A percentile compares a stretch with the other conserved stretches of the same genome.
These are phyloP conservation scores for Suhomyces vadensis DNA, from an alignment of 805 yeast genomes.

Conservation along the genomic window DNA sequence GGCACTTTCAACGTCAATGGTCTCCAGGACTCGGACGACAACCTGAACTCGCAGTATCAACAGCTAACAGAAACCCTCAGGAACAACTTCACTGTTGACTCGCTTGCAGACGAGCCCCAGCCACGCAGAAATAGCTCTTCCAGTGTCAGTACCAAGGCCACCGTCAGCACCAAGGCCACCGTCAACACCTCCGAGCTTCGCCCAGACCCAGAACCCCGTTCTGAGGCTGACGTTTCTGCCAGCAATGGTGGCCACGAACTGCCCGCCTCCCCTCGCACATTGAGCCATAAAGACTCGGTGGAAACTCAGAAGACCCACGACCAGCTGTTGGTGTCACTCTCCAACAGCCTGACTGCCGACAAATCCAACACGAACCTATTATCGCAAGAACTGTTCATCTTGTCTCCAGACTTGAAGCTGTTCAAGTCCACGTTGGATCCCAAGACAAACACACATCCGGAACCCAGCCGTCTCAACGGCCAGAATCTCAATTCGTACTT, in stretches of 20 bases:
- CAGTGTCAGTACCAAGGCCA: slow-evolving; percentile 2
- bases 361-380: background rate
- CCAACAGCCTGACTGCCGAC: background rate
- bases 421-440: slow-evolving; percentile 48
- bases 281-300: slow-evolving; percentile 1
- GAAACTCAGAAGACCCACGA: background rate
- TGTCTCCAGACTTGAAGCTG: slow-evolving; percentile 13
- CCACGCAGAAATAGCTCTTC: background rate
- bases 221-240: background rate
- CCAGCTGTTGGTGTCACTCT: too few relatives aligned
- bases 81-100: slow-evolving; percentile 9
- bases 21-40: slow-evolving; percentile 22
- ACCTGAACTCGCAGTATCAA: slow-evolving; percentile 12
- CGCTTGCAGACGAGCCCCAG: slow-evolving; percentile 5
- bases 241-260: background rate
- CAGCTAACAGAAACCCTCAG: slow-evolving; percentile 12
- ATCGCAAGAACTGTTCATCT: slow-evolving; percentile 2
- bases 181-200: slow-evolving; percentile 5
- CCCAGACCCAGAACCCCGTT: background rate
- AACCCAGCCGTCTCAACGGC: slow-evolving; percentile 22
- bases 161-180: slow-evolving; percentile 3
- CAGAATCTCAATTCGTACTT: slow-evolving; percentile 21
- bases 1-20: slow-evolving; percentile 51
- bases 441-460: slow-evolving; percentile 18
- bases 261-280: background rate